Evolutionary conservation across 768 basidiomycete species (phyloP), one percentile per base, ranked within the genome.

Genomic region (Leucosporidium creatinivorum): DNA sequence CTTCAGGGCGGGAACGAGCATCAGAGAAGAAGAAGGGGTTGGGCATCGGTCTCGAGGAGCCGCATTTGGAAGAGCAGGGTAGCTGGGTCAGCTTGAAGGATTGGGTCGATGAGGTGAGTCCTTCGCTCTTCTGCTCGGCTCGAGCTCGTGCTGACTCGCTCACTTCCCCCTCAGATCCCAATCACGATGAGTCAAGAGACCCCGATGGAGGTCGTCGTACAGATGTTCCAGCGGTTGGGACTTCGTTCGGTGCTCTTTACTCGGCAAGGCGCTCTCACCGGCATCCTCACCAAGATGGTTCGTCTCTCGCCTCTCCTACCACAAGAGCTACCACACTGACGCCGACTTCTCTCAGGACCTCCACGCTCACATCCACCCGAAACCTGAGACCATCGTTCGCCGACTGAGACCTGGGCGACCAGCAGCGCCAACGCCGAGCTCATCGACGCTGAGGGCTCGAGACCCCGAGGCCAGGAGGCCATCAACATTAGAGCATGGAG

Each of bases 181-280:
- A 67, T 75, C 47, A 59, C 49, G 9, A 12, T 74, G 9, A 66
- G 50, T 47, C 58, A 62, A 21, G 68, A 70, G 25, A 73, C 67
- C 21, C 65, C 74, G 7, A 68, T 72, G 67, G 74, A 75, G 54
- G 57, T 75, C 36, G 71, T 73, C 48, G 73, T 75, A 3, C 73
- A 75, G 61, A 68, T 75, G 66, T 75, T 74, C 51, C 74, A 71
- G 49, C 57, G 69, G 8, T 56, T 75, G 19, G 74, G 73, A 0
- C 56, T 71, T 13, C 64, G 73, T 12, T 68, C 65, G 50, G 51
- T 73, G 50, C 60, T 73, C 25, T 61, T 71, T 52, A 71, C 73
- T 0, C 50, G 59, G n/a, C 67, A 61, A 4, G 69, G 69, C 26
- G 39, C 58, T 1, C 57, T 73, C 12, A 44, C 31, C 28, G 73